These are phyloP conservation scores for Aspergillus ibericus DNA, from an alignment of 2,329 filamentous ascomycete species.

Conservation along the genomic window DNA sequence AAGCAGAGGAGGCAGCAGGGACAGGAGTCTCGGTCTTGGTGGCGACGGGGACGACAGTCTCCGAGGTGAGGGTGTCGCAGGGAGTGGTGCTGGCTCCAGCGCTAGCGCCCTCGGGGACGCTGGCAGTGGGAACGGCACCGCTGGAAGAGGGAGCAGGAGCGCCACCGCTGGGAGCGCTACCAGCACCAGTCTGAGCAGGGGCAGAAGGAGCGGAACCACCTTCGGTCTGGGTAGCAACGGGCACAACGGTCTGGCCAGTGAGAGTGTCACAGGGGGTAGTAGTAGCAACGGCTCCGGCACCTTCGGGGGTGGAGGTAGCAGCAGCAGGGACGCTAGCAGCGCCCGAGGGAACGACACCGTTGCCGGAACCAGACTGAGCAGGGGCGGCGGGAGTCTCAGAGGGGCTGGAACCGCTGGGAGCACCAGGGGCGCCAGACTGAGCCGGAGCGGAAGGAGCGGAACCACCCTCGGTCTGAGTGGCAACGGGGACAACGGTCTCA, in stretches of 20 bases:
- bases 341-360: conserved; percentile 7
- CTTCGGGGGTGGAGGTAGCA: neutral
- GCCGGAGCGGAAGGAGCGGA: conserved; percentile 6
- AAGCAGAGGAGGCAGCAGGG: conserved; percentile 7
- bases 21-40: conserved; percentile 11
- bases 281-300: neutral
- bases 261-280: conserved; percentile 5
- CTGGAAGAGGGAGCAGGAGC: conserved; percentile 7
- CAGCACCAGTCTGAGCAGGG: conserved; percentile 8
- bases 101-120: neutral
- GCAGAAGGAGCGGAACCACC: conserved; percentile 12
- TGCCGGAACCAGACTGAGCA: neutral
- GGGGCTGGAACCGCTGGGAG: conserved; percentile 14
- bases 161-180: conserved; percentile 1
- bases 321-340: neutral
- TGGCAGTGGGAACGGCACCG: neutral
- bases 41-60: conserved; percentile 12
- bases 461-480: too few relatives aligned
- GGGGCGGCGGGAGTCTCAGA: conserved; percentile 18
- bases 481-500: conserved; percentile 4
- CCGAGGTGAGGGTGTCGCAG: conserved; percentile 13
- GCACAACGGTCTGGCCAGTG: conserved; percentile 10
- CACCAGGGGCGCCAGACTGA: conserved; percentile 9
- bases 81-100: conserved; percentile 8
- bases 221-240: conserved; percentile 11